Evolutionary conservation across 129 eudicot species (phyloP).

Genomic region (Logfia minima): DNA sequence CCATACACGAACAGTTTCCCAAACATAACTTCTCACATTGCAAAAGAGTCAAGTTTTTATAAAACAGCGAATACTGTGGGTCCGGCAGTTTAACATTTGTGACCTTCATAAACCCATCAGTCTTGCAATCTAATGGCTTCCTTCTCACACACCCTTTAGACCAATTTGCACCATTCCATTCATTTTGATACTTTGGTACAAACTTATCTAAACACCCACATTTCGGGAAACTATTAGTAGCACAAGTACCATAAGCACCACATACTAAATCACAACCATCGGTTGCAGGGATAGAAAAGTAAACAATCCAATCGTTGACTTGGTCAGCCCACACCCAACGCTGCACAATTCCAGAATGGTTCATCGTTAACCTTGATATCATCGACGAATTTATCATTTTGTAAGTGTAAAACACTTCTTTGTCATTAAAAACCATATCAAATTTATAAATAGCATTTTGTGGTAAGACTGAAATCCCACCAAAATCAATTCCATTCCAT

Average conservation of each 20-base stretch:
- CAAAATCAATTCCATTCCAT: slow-evolving; percentile 62
- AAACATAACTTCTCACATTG: slow-evolving; percentile 43
- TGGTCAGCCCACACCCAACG: slow-evolving; percentile 51
- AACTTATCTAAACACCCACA: slow-evolving; percentile 54
- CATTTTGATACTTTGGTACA: slow-evolving; percentile 39
- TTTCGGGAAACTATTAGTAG: slow-evolving; percentile 31
- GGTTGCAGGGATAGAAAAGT: slow-evolving; percentile 35
- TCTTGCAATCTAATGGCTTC: slow-evolving; percentile 37
- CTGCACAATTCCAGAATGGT: slow-evolving; percentile 38
- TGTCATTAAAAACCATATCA: slow-evolving; percentile 26
- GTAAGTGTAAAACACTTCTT: slow-evolving; percentile 36
- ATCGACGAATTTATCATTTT: slow-evolving; percentile 27
- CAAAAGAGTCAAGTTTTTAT: slow-evolving; percentile 32
- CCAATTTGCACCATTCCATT: slow-evolving; percentile 51
- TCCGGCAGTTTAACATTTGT: slow-evolving; percentile 43
- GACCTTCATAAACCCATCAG: slow-evolving; percentile 42
- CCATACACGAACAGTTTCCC: slow-evolving; percentile 53
- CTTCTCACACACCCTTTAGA: slow-evolving; percentile 52
- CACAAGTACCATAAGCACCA: slow-evolving; percentile 48
- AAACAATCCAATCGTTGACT: slow-evolving; percentile 39
- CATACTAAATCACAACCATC: slow-evolving; percentile 48
- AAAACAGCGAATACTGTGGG: slow-evolving; percentile 28
- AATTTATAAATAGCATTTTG: slow-evolving; percentile 30
- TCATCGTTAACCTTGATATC: slow-evolving; percentile 38
- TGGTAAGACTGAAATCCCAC: slow-evolving; percentile 33